These are phyloP conservation scores for Penicillium crustosum DNA, from an alignment of 2,329 filamentous ascomycete genomes.

Conservation along the genomic window DNA sequence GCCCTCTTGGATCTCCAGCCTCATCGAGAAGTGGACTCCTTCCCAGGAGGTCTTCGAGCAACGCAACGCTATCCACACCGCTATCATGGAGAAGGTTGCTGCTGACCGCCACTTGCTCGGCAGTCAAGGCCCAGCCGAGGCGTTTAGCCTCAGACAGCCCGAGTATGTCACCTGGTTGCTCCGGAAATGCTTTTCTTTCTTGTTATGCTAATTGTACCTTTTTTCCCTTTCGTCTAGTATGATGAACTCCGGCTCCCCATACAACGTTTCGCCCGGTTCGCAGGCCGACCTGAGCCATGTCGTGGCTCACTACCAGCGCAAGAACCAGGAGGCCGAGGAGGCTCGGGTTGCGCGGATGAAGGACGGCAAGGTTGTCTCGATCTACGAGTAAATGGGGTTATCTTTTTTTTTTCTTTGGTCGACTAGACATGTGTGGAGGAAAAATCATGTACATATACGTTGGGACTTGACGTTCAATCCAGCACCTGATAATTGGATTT, in stretches of 20 bases:
- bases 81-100: slow-evolving; percentile 62
- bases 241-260: slow-evolving; percentile 63
- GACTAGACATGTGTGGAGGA: slow-evolving; percentile 25
- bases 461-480: slow-evolving; percentile 28
- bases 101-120: slow-evolving; percentile 62
- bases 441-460: slow-evolving; percentile 40
- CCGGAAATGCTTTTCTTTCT: neutral
- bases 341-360: slow-evolving; percentile 52
- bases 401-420: slow-evolving; percentile 15
- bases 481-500: slow-evolving; percentile 30
- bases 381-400: slow-evolving; percentile 43
- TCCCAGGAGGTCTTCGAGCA: slow-evolving; percentile 55
- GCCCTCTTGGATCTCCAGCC: slow-evolving; percentile 42
- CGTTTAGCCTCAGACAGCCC: slow-evolving; percentile 58
- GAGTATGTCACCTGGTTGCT: slow-evolving; percentile 55
- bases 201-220: slow-evolving; percentile 6
- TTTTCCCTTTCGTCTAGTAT: slow-evolving; percentile 44
- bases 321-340: slow-evolving; percentile 58
- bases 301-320: slow-evolving; percentile 62
- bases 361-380: slow-evolving; percentile 44
- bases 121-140: slow-evolving; percentile 41
- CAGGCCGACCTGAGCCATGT: slow-evolving; percentile 59
- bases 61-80: slow-evolving; percentile 61
- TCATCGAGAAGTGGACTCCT: slow-evolving; percentile 58
- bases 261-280: slow-evolving; percentile 63